A percentile compares a stretch with the other conserved stretches of the same genome.
Conservation (phyloP, 139 green algal species). For the Mesostigma viride region DNA sequence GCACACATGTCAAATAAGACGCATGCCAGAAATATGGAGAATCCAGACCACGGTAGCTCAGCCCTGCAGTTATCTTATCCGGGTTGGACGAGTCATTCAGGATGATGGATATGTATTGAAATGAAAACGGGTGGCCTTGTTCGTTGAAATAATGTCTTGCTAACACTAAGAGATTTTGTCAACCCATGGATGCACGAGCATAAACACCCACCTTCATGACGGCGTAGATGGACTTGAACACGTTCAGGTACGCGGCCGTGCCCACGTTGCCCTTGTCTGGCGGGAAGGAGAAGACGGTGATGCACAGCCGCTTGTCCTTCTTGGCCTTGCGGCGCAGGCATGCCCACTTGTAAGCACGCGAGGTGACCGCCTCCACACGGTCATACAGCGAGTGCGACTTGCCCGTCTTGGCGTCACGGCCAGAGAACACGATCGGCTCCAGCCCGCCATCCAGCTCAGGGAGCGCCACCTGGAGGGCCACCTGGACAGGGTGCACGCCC, state of each 20-base stretch:
- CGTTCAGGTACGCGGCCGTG: constrained; percentile 97
- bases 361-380: constrained; percentile 72
- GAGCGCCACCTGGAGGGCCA: constrained; percentile 79
- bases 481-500: constrained; percentile 94
- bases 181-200: no score
- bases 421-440: constrained; percentile 97
- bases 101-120: no score
- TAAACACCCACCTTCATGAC: constrained; percentile 49
- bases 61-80: no score
- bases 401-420: constrained; percentile 82
- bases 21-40: no score
- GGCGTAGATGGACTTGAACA: constrained; percentile 92
- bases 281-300: constrained; percentile 98
- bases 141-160: no score
- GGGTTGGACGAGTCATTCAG: no score
- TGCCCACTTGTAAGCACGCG: constrained; percentile 90
- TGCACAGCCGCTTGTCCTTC: constrained; percentile 86
- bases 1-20: no score
- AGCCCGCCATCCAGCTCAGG: constrained; percentile 96
- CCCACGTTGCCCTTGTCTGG: constrained; percentile 99
- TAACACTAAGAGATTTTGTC: no score
- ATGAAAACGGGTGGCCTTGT: no score
- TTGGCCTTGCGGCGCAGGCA: constrained; percentile 73
- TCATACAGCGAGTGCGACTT: constrained; percentile 96
- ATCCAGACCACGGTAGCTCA: no score